A percentile compares a stretch with the other conserved stretches of the same genome.
Conservation (phyloP, 768 basidiomycete species). For the Hygrophorus pudorinus region DNA sequence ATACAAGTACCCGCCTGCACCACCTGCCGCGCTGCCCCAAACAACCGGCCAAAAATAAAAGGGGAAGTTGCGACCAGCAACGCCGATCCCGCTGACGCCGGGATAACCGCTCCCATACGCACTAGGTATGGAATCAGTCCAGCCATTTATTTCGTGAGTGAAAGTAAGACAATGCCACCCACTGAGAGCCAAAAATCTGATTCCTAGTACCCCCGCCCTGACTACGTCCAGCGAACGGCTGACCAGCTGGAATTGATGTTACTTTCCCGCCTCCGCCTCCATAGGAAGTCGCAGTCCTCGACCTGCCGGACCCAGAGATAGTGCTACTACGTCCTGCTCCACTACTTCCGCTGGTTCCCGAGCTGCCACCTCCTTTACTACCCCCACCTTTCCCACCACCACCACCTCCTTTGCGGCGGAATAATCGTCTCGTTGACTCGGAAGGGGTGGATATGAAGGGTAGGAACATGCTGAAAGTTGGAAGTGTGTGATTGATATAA, state of each 20-base stretch:
- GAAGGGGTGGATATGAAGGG: conserved; percentile 6
- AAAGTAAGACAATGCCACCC: conserved; percentile 8
- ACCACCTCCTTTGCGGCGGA: conserved; percentile 8
- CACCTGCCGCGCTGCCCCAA: conserved; percentile 27
- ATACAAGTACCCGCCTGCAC: conserved; percentile 14
- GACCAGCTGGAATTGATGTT: conserved; percentile 31
- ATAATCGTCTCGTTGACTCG: conserved; percentile 3
- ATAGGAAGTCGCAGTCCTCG: conserved; percentile 16
- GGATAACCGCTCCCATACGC: conserved; percentile 60
- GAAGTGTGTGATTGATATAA: too few relatives aligned
- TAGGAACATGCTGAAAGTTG: background rate
- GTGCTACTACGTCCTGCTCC: conserved; percentile 7
- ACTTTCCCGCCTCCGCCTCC: conserved; percentile 21
- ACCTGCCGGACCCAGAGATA: conserved; percentile 10
- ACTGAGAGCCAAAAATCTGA: conserved; percentile 37
- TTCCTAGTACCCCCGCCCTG: conserved; percentile 43
- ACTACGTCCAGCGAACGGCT: conserved; percentile 34
- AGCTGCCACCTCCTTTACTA: conserved; percentile 15
- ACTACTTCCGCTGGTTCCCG: conserved; percentile 9
- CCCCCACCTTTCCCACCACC: conserved; percentile 17
- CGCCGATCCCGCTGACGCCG: conserved; percentile 33
- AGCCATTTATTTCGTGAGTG: conserved; percentile 2
- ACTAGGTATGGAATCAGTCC: conserved; percentile 19
- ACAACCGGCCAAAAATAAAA: conserved; percentile 53
- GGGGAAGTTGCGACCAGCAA: conserved; percentile 43